Conservation (phyloP, 306 rosid species). For the Sesbania bispinosa region DNA sequence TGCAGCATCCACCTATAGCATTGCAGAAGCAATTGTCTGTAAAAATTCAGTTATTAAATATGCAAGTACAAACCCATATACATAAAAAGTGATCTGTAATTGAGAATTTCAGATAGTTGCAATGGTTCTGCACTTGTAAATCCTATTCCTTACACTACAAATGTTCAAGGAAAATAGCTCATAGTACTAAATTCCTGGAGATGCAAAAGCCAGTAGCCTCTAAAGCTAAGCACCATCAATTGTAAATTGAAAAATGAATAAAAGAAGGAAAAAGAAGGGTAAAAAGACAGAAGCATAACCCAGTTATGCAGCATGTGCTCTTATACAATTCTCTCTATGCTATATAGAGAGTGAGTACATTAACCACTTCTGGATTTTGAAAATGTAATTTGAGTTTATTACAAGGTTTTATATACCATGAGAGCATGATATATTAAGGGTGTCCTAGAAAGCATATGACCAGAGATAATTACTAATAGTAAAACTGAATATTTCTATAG, state of each 20-base stretch:
- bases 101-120: no score
- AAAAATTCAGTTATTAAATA: no score
- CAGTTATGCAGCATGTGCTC: not conserved
- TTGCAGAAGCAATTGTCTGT: conserved; percentile 15
- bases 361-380: not conserved
- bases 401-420: not conserved
- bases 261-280: not conserved
- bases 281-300: not conserved
- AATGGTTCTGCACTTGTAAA: no score
- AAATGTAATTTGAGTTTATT: not conserved
- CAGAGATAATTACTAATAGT: not conserved
- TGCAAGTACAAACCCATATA: no score
- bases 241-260: no score
- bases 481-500: not conserved
- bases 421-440: not conserved
- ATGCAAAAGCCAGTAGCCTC: not conserved
- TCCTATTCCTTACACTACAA: no score
- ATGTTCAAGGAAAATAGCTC: not conserved
- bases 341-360: not conserved
- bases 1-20: conserved; percentile 90
- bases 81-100: no score
- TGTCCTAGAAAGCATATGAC: not conserved
- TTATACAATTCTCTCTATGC: not conserved
- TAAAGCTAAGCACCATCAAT: not conserved
- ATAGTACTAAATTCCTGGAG: not conserved